A percentile compares a stretch with the other conserved stretches of the same genome.
Evolutionary conservation across 2,329 filamentous ascomycete species (phyloP).

Genomic region (Fusarium globosum): DNA sequence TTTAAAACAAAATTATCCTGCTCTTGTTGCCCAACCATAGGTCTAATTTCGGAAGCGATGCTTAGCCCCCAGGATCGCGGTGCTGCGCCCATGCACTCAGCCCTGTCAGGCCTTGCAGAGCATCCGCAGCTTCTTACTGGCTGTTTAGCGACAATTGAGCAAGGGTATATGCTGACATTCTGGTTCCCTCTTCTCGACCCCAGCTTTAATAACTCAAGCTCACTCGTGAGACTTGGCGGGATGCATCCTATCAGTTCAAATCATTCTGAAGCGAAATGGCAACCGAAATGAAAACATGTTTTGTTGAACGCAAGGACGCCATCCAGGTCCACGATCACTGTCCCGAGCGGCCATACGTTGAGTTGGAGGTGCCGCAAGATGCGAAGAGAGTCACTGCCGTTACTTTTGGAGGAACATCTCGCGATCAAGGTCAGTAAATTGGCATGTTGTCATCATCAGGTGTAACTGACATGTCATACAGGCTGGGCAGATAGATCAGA

Average conservation of each 20-base stretch:
- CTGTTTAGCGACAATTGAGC: neutral
- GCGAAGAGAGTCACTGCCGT: slow-evolving; percentile 18
- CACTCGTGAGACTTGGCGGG: no score
- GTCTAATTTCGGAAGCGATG: neutral
- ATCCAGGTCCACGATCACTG: slow-evolving; percentile 33
- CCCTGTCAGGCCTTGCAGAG: neutral
- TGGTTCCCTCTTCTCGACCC: neutral
- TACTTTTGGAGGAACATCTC: slow-evolving; percentile 15
- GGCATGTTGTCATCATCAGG: no score
- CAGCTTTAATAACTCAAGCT: neutral
- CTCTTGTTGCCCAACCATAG: neutral
- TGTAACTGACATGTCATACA: neutral
- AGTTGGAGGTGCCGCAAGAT: slow-evolving; percentile 25
- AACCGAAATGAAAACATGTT: neutral
- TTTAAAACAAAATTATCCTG: accelerated
- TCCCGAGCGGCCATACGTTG: slow-evolving; percentile 22
- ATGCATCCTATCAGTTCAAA: accelerated
- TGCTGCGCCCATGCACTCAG: slow-evolving; percentile 2
- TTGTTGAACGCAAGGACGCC: slow-evolving; percentile 14
- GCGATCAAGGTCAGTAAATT: slow-evolving; percentile 16
- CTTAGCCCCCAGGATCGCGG: neutral
- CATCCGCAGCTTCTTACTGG: neutral
- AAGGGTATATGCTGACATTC: neutral
- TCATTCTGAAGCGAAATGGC: neutral
- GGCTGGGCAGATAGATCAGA: slow-evolving; percentile 31